Conservation (phyloP, 208 protist species). For the Endotrypanum monterogeii region DNA sequence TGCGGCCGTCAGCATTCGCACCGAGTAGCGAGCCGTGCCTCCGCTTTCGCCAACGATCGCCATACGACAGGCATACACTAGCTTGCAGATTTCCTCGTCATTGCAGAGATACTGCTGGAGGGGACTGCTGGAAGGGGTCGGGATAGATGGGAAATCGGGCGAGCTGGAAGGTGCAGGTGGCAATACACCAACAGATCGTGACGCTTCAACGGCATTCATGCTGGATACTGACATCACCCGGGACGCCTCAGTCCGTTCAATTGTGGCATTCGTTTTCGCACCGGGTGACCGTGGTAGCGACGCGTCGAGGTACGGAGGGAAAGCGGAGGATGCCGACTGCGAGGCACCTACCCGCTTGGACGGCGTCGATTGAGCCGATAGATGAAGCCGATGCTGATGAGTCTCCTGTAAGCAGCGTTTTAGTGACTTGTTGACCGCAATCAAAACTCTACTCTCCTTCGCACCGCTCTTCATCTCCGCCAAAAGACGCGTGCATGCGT, state of each 20-base stretch:
- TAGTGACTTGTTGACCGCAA: slow-evolving; percentile 26
- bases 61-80: slow-evolving; percentile 52
- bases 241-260: not conserved
- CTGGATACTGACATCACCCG: not conserved
- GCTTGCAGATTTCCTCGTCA: slow-evolving; percentile 43
- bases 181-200: not conserved
- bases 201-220: not conserved
- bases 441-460: slow-evolving; percentile 42
- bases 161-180: not conserved
- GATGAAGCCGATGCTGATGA: slow-evolving; percentile 13
- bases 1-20: slow-evolving; percentile 38
- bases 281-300: not conserved
- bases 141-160: not conserved
- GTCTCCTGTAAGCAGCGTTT: slow-evolving; percentile 29
- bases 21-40: slow-evolving; percentile 29
- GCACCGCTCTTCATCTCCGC: slow-evolving; percentile 55
- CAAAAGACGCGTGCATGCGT: slow-evolving; percentile 38
- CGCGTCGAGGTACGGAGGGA: not conserved
- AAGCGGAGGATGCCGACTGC: not conserved
- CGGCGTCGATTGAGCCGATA: slow-evolving; percentile 1
- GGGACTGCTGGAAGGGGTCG: not conserved
- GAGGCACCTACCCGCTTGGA: not conserved
- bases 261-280: not conserved
- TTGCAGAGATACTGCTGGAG: slow-evolving; percentile 31
- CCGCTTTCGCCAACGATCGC: slow-evolving; percentile 45